Evolutionary conservation across 768 basidiomycete species (phyloP), one percentile per base, ranked within the genome.

Genomic region (Hydnomerulius pinastri): DNA sequence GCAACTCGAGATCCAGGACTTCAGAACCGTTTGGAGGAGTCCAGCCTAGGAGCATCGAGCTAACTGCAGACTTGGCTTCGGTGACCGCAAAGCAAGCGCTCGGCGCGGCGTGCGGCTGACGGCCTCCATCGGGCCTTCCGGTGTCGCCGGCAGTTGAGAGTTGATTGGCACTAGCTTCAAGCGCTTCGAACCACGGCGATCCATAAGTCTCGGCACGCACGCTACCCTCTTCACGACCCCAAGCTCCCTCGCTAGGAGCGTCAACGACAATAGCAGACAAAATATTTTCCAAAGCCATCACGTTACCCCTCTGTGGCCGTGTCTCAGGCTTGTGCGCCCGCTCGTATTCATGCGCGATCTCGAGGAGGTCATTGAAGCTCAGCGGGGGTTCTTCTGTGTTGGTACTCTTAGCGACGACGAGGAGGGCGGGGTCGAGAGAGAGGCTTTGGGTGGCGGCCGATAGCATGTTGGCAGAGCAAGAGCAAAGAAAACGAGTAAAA

Each of bases 281-380:
- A 38, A 66, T 46, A 17, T 64, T 54, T 7, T 64, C 56, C 53
- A 64, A 36, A 38, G 6, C 10, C 18, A 48, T 35, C 32, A 9
- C 28, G 21, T 29, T 32, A 0, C 12, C 17, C 3, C 30, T 9
- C n/a, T 15, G 36, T 13, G 18, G 58, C 23, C 8, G 37, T 20
- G 23, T 50, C 52, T 24, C 64, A 56, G 43, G 43, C 20, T 56
- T 51, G 46, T 32, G 54, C 21, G 62, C 48, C 51, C 62, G 65
- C 45, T 67, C 65, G 49, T 60, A 67, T 29, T 64, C 64, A 37
- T 38, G 57, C 1, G 65, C 65, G 13, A 65, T 64, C 23, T 67
- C 65, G 52, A 65, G 65, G 46, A 65, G 47, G 38, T 59, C 62
- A 17, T 65, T 59, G 44, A 65, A 64, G 49, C 44, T 40, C 44